These are phyloP conservation scores for Rosa multiflora DNA, from an alignment of 306 rosid species.

Conservation along the genomic window DNA sequence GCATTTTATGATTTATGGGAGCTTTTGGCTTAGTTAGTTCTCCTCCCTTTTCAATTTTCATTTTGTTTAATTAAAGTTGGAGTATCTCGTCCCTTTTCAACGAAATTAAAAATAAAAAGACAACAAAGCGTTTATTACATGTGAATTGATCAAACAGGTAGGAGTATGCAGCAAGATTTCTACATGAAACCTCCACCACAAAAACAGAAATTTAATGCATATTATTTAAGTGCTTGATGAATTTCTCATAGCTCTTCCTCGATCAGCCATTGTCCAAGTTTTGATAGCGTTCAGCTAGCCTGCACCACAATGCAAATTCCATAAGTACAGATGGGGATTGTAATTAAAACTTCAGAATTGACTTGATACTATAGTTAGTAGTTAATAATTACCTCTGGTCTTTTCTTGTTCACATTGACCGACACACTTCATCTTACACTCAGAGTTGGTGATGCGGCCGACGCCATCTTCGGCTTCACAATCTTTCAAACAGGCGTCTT, in stretches of 20 bases:
- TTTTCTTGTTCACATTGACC: not conserved
- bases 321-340: not conserved
- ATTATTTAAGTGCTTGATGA: not conserved
- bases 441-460: not conserved
- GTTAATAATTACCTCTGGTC: constrained; percentile 1
- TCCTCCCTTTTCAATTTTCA: not conserved
- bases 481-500: not conserved
- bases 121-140: not conserved
- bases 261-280: not conserved
- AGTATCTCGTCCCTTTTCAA: not conserved
- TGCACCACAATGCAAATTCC: not conserved
- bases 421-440: constrained; percentile 27
- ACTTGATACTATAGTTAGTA: not conserved
- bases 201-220: not conserved
- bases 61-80: not conserved
- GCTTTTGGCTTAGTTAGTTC: not conserved
- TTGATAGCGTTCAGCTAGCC: not conserved
- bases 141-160: not conserved
- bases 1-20: too few species aligned
- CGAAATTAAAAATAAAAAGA: not conserved
- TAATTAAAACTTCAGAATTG: not conserved
- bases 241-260: not conserved
- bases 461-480: not conserved
- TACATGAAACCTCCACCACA: not conserved
- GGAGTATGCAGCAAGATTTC: not conserved